A percentile compares a stretch with the other conserved stretches of the same genome.
phyloP scores from a whole-genome alignment of 352 stramenopile genomes.

The Phytophthora colocasiae region DNA sequence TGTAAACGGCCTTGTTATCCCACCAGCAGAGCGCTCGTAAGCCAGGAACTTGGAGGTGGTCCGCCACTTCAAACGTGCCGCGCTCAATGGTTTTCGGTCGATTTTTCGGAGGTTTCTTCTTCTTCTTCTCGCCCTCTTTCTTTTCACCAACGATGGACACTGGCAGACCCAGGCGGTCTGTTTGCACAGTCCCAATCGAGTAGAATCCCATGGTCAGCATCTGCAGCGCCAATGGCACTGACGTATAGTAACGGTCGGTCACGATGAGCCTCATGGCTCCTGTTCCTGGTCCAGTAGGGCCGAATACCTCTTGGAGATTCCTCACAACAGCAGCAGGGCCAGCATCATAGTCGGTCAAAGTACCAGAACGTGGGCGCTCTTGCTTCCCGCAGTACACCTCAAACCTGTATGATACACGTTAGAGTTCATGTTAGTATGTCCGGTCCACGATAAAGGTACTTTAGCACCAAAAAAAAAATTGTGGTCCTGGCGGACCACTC shows the following conservation, averaged over 20 bases:
- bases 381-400: conserved; percentile 6
- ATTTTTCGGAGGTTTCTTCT: conserved; percentile 5
- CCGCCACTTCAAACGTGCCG: neutral
- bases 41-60: neutral
- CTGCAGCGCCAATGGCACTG: conserved; percentile 13
- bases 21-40: conserved; percentile 8
- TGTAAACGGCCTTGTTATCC: conserved; percentile 13
- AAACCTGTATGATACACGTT: conserved; percentile 3
- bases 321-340: neutral
- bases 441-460: conserved; percentile 1
- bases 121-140: conserved; percentile 13
- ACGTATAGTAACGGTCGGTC: conserved; percentile 17
- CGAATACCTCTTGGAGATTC: conserved; percentile 20
- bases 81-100: conserved; percentile 6
- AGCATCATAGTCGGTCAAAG: no score
- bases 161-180: conserved; percentile 10
- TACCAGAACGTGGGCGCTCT: neutral
- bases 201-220: conserved; percentile 26
- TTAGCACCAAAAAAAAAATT: neutral
- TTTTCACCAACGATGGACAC: neutral
- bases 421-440: neutral
- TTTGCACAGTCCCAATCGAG: conserved; percentile 15
- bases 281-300: neutral
- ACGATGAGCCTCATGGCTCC: conserved; percentile 14
- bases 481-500: neutral